Evolutionary conservation across 2,329 filamentous ascomycete species (phyloP), one percentile per base, ranked within the genome.

Genomic region (Cladorrhinum sp.): DNA sequence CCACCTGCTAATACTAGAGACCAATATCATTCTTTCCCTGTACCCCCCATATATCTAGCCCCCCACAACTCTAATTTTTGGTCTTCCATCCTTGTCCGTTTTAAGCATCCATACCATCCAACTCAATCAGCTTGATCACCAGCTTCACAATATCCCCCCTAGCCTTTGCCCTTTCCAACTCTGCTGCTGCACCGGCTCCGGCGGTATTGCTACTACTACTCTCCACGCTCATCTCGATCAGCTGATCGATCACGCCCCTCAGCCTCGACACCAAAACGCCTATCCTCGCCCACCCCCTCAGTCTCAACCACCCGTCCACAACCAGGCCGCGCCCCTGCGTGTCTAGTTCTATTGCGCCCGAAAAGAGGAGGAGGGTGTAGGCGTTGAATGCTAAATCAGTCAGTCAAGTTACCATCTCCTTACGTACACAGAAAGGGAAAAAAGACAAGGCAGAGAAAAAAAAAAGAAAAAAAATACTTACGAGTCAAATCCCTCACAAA

Each of bases 201-300:
- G n/a, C n/a, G n/a, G n/a, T n/a, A n/a, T n/a, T n/a, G n/a, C n/a
- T n/a, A n/a, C n/a, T n/a, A n/a, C n/a, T 91, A 64, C 90, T 86
- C 72, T 93, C 91, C 53, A 97, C 86, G 75, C 92, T 92, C 65
- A 83, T 81, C 60, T 89, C 89, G 69, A 99, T 84, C 63, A 96
- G 81, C 65, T 88, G 85, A 77, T 99, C 95, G 57, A 99, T 81
- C 87, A 98, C 90, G 60, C 87, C 86, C 64, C 95, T 83, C 66
- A 99, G 75, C 64, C 93, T 81, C 50, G 89, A 90, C 2, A 96
- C 89, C 66, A 99, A 75, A 12, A 98, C 93, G 27, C 93, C 95
- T 64, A 99, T 95, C 51, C 95, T 85, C 1, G 95, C 93, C 95
- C 95, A 99, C 0, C 95, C 95, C 23, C 92, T 83, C 29, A 99